Base-by-base conservation (phyloP, 2,329 filamentous ascomycete species). In the Exophiala phaeomuriformis region DNA sequence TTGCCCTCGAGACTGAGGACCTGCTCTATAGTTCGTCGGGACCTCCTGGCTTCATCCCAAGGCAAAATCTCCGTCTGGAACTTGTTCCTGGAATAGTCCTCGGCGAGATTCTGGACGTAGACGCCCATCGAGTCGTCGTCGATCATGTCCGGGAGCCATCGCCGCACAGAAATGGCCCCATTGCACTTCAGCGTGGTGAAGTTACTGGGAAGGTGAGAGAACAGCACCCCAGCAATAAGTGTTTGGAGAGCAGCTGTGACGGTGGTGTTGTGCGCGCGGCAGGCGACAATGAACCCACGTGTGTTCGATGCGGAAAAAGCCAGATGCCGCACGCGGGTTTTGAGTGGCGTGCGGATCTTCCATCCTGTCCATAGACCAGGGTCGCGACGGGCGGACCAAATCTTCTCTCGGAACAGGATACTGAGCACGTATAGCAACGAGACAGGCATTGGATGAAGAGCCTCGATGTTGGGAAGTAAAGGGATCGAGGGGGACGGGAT, bases 171-270 rank as follows among this genome's bases (percentile, higher is more conserved):
- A 10, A 75, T 65, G 0, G 72, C 66, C 1, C 68, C 66, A 4
- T 59, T 59, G 42, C 67, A 67, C 3, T 51, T 56, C 2, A 76
- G 46, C 5, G 49, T 62, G 0, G 69, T 66, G 49, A 55, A 71
- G 3, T 61, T 50, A 3, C 58, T 47, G 1, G 66, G 63, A 3
- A 70, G 53, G 19, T 70, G 59, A 1, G 60, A 31, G 51, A 75
- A 69, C 2, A 75, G 45, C 0, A 69, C 64, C 8, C 67, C 65
- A 1, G 72, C 71, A 30, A 75, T 39, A 27, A 72, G 51, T 0
- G 66, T 67, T 53, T 74, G 66, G 27, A 76, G 51, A 1, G 68
- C 64, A 5, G 67, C 70, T 2, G 72, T 75, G 36, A 75, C 64
- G 3, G 69, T 75, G 0, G 72, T 70, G 9, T 51, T 54, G 49